Conservation (phyloP, 345 rosid species). For the Acer campestre region DNA sequence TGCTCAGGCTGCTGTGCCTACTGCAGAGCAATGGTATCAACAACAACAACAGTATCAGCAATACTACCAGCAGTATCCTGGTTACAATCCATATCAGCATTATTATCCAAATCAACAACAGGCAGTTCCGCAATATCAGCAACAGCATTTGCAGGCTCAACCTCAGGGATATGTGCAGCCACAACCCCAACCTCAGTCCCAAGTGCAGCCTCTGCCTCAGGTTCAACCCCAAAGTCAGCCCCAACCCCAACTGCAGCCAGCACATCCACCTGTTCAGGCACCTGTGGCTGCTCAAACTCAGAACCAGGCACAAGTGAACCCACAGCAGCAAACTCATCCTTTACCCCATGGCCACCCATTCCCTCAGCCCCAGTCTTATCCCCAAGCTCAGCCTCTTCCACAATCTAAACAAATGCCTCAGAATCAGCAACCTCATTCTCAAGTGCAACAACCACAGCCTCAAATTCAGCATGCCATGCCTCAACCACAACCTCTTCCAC, state of each 20-base stretch:
- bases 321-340: constrained; percentile 37
- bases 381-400: constrained; percentile 28
- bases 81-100: constrained; percentile 54
- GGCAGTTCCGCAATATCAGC: constrained; percentile 42
- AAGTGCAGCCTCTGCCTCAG: constrained; percentile 23
- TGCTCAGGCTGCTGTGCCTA: constrained; percentile 40
- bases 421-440: constrained; percentile 45
- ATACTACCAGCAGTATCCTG: constrained; percentile 68
- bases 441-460: constrained; percentile 37
- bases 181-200: constrained; percentile 31
- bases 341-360: constrained; percentile 26
- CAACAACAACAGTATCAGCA: constrained; percentile 66
- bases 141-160: constrained; percentile 38
- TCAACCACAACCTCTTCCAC: constrained; percentile 18
- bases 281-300: constrained; percentile 43
- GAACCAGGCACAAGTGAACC: constrained; percentile 34
- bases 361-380: constrained; percentile 28
- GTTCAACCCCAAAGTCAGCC: constrained; percentile 26
- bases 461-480: constrained; percentile 36
- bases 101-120: constrained; percentile 67
- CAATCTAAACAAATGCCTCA: constrained; percentile 39
- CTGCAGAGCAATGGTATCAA: constrained; percentile 69
- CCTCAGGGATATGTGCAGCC: constrained; percentile 30
- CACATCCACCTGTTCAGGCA: constrained; percentile 33
- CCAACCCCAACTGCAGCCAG: constrained; percentile 21